A percentile compares a stretch with the other conserved stretches of the same genome.
phyloP scores from a whole-genome alignment of 306 rosid species.

The Sechiopsis laciniata region DNA sequence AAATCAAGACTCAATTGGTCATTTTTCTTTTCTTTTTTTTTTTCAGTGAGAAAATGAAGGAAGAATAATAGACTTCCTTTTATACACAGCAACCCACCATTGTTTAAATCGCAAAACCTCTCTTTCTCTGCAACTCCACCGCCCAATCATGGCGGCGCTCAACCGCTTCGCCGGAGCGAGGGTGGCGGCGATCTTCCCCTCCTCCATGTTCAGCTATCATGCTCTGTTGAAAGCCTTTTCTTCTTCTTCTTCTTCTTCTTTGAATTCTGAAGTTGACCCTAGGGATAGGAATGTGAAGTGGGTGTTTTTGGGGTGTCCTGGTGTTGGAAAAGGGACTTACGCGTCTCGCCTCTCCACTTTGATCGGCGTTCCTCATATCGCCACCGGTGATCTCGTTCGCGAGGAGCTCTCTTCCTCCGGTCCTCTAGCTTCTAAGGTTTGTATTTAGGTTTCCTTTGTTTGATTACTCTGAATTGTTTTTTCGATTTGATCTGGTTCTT shows the following conservation, averaged over 20 bases:
- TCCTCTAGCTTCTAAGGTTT: slow-evolving; percentile 38
- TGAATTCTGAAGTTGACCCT: slow-evolving; percentile 28
- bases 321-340: slow-evolving; percentile 51
- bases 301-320: slow-evolving; percentile 53
- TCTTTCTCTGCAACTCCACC: neutral
- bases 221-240: slow-evolving; percentile 28
- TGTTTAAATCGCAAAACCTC: neutral
- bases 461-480: neutral
- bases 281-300: slow-evolving; percentile 34
- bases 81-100: neutral
- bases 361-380: slow-evolving; percentile 48
- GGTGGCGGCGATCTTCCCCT: neutral
- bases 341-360: slow-evolving; percentile 41
- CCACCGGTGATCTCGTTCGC: slow-evolving; percentile 53
- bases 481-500: neutral
- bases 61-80: neutral
- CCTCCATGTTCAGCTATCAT: neutral
- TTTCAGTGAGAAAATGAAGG: neutral
- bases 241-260: slow-evolving; percentile 8
- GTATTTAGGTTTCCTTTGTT: neutral
- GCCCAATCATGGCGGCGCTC: slow-evolving; percentile 26
- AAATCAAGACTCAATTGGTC: neutral
- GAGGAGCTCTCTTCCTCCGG: slow-evolving; percentile 47
- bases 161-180: slow-evolving; percentile 24
- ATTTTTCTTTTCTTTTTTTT: neutral